phyloP scores from a whole-genome alignment of 306 rosid species.

The Medicago truncatula region MtrunA17r5.0-ANR NC_053049.1:28372001-28372500 shows the following conservation, averaged over 20 bases:
- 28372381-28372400: conserved; percentile 52
- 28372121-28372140: too few relatives aligned
- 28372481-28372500: conserved; percentile 90
- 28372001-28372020: too few relatives aligned
- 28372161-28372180: too few relatives aligned
- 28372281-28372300: conserved; percentile 48
- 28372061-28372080: too few relatives aligned
- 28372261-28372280: conserved; percentile 84
- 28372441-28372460: background rate
- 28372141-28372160: too few relatives aligned
- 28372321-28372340: conserved; percentile 92
- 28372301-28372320: conserved; percentile 77
- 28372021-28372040: too few relatives aligned
- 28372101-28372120: too few relatives aligned
- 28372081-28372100: too few relatives aligned
- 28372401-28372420: conserved; percentile 22
- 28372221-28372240: conserved; percentile 82
- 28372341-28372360: conserved; percentile 92
- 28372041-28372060: too few relatives aligned
- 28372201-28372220: conserved; percentile 89
- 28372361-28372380: conserved; percentile 65
- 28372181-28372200: background rate
- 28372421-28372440: background rate
- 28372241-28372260: conserved; percentile 81
- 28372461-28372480: conserved; percentile 62